Percentiles rank a stretch among this genome's conserved stretches.
These are phyloP conservation scores for Thielaviopsis musarum DNA, from an alignment of 2,329 filamentous ascomycete genomes.

Conservation along the genomic window DNA sequence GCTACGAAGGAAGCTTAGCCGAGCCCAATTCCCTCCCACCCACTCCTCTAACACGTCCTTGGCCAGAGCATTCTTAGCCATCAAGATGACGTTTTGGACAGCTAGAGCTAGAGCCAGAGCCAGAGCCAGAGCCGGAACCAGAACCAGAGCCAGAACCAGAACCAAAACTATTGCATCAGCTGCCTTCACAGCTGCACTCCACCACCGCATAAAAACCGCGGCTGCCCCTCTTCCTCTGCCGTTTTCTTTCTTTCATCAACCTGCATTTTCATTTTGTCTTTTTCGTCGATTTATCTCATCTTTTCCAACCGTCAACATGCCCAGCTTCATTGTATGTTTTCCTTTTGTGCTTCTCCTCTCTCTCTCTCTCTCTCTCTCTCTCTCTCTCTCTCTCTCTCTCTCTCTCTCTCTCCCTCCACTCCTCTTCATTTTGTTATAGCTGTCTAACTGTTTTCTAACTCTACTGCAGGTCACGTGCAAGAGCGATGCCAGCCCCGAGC, in stretches of 20 bases:
- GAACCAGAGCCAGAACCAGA: not conserved
- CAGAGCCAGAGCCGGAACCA: too few relatives aligned
- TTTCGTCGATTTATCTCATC: not conserved
- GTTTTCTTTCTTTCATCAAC: slow-evolving; percentile 8
- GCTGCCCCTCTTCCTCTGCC: slow-evolving; percentile 7
- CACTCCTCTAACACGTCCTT: too few relatives aligned
- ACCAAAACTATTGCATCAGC: not conserved
- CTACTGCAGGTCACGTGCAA: slow-evolving; percentile 61
- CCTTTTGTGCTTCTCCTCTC: slow-evolving; percentile 8
- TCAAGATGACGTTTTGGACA: not conserved
- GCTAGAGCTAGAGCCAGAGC: too few relatives aligned
- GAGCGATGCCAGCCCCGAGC: slow-evolving; percentile 43
- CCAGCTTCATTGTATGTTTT: slow-evolving; percentile 36
- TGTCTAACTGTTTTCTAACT: not conserved
- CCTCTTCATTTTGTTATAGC: too few relatives aligned
- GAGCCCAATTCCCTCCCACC: too few relatives aligned
- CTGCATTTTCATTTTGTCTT: slow-evolving; percentile 6
- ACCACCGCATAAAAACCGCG: slow-evolving; percentile 10
- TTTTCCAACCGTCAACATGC: slow-evolving; percentile 25
- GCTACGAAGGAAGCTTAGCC: too few relatives aligned
- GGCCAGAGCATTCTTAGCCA: too few relatives aligned
- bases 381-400: slow-evolving; percentile 12
- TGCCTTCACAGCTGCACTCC: not conserved
- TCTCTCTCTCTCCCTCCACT: not conserved
- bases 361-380: slow-evolving; percentile 6